These are phyloP conservation scores for Spiraea crenata DNA, from an alignment of 331 rosid species.

Conservation along the genomic window DNA sequence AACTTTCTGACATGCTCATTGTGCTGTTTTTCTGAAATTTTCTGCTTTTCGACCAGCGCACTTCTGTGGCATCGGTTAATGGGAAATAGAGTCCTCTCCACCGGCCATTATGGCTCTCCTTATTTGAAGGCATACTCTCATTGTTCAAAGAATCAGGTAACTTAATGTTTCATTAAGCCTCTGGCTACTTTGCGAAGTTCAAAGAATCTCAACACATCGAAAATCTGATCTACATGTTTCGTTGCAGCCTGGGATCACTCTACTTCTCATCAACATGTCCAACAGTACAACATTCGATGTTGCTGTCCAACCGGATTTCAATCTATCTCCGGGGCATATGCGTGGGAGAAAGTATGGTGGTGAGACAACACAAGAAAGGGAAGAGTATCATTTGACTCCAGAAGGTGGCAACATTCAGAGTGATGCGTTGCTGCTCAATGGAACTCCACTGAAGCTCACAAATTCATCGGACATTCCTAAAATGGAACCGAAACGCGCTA, in stretches of 20 bases:
- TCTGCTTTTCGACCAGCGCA: slow-evolving; percentile 28
- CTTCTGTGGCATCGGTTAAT: slow-evolving; percentile 73
- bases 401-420: slow-evolving; percentile 57
- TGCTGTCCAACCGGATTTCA: slow-evolving; percentile 30
- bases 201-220: not conserved
- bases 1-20: not conserved
- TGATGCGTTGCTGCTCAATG: slow-evolving; percentile 53
- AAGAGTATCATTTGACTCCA: slow-evolving; percentile 70
- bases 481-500: slow-evolving; percentile 38
- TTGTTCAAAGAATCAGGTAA: slow-evolving; percentile 50
- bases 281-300: slow-evolving; percentile 44
- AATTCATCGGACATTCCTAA: slow-evolving; percentile 38
- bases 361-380: slow-evolving; percentile 14
- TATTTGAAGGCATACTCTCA: slow-evolving; percentile 55
- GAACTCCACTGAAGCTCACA: slow-evolving; percentile 49
- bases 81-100: slow-evolving; percentile 53
- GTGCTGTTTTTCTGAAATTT: not conserved
- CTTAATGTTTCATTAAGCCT: not conserved
- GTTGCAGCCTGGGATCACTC: slow-evolving; percentile 44
- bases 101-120: slow-evolving; percentile 40
- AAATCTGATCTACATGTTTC: not conserved
- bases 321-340: slow-evolving; percentile 2
- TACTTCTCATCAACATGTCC: slow-evolving; percentile 61
- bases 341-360: not conserved
- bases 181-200: not conserved